phyloP scores from a whole-genome alignment of 176 grass and related monocot species.

The Tillandsia leiboldiana region DNA sequence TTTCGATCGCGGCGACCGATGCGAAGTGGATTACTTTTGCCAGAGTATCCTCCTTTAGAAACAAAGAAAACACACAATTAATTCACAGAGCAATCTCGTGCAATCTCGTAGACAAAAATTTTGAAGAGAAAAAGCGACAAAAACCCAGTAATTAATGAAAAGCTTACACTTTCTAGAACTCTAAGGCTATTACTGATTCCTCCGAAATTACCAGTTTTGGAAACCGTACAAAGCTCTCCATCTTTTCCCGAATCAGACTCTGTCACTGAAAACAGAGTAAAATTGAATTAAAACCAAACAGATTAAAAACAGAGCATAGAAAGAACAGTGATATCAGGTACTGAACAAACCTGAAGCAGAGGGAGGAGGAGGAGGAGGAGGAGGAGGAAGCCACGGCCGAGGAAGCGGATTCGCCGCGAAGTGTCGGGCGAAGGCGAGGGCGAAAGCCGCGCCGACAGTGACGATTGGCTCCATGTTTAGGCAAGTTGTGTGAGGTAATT shows the following conservation, averaged over 20 bases:
- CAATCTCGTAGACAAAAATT: not conserved
- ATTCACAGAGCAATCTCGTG: no score
- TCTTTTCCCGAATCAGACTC: not conserved
- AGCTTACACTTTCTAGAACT: constrained; percentile 6
- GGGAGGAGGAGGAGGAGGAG: not conserved
- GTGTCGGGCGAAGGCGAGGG: constrained; percentile 15
- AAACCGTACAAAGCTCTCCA: not conserved
- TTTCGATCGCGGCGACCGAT: not conserved
- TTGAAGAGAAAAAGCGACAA: not conserved
- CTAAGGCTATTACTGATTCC: constrained; percentile 6
- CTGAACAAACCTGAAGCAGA: not conserved
- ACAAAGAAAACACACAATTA: not conserved
- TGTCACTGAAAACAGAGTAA: not conserved
- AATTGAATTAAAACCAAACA: no score
- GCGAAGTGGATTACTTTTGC: constrained; percentile 25
- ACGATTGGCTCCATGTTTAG: constrained; percentile 4
- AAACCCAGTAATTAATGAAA: not conserved
- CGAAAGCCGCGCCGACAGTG: not conserved
- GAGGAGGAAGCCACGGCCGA: not conserved
- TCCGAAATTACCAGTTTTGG: not conserved
- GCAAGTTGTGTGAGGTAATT: not conserved
- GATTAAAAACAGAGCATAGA: not conserved
- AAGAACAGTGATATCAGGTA: not conserved
- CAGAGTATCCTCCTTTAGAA: constrained; percentile 17
- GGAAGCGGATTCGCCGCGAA: not conserved